Conservation (phyloP, 345 rosid genomes). For the Populus tremula region DNA sequence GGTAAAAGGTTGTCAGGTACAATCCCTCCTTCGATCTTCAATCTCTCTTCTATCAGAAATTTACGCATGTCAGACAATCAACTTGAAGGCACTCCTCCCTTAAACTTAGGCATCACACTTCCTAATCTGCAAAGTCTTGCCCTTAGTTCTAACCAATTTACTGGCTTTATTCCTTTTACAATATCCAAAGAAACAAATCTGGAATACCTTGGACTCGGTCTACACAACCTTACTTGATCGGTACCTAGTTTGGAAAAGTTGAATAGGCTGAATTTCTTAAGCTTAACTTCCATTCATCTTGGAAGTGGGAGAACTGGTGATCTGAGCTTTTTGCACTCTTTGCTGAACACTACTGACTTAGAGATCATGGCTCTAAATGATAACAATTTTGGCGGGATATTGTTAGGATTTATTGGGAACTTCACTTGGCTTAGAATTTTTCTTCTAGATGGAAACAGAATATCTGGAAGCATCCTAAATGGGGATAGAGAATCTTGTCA, state of each 20-base stretch:
- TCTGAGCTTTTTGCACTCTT: conserved; percentile 1
- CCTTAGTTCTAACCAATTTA: neutral
- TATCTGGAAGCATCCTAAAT: neutral
- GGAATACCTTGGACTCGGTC: accelerated
- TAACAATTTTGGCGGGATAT: conserved; percentile 15
- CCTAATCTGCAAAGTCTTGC: neutral
- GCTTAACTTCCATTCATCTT: neutral
- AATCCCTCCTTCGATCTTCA: conserved; percentile 6
- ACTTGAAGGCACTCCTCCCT: conserved; percentile 1
- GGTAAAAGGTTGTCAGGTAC: neutral
- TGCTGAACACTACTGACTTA: neutral
- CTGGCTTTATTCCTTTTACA: conserved; percentile 24
- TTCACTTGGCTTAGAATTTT: accelerated
- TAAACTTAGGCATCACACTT: conserved; percentile 1
- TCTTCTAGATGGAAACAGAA: neutral
- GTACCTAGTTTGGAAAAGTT: conserved; percentile 11
- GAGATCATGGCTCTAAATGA: accelerated
- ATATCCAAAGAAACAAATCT: conserved; percentile 30
- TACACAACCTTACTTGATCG: neutral
- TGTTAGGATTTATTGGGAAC: neutral
- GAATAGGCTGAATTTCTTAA: neutral
- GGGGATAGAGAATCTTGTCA: conserved; percentile 18
- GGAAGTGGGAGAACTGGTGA: neutral
- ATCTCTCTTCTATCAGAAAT: neutral
- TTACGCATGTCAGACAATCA: conserved; percentile 6